Base-by-base conservation (phyloP, 2,329 filamentous ascomycete genomes). In the Boeremia lycopersici region DNA sequence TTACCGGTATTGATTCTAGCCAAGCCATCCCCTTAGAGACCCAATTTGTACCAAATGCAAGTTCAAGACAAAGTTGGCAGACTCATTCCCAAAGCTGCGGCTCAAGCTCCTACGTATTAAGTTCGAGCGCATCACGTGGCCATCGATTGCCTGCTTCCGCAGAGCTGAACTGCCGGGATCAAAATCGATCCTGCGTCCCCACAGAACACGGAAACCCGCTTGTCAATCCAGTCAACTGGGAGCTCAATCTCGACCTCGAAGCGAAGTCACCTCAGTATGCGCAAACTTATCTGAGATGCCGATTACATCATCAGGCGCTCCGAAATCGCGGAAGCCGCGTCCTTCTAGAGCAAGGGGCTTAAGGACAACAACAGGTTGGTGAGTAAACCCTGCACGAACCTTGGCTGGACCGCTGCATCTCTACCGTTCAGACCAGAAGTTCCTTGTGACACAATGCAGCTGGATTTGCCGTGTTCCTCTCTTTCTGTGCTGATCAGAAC, bases 341-440 rank as follows among this genome's bases (percentile, higher is more conserved):
- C 78, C 77, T 57, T 75, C 76, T 44, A 72, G 78, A 44, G 76
- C 77, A 34, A 70, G 73, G 52, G 78, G 78, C 10, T 63, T 80
- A 53, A 73, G 78, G 31, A 78, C 77, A 34, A 77, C 74, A 33
- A 79, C 77, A 46, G 78, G 78, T 51, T 79, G 77, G 71, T 74
- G 65, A 69, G 72, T 56, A 67, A 53, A 26, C 28, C 40, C 33
- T 31, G 28, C 19, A 12, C 29, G n/a, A 26, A 38, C 4, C 17
- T 41, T 44, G 39, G 44, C 28, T 53, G 25, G 33, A 13, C 6
- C 33, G 34, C 11, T 30, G 12, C 26, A 25, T 11, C 4, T 40
- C 29, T 28, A 30, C n/a, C 7, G 7, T n/a, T n/a, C 2, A 19
- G 25, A 15, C 23, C 8, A 35, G 15, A 11, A 17, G 35, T 31